phyloP scores from a whole-genome alignment of 441 rosid species.

The Croton laevigatus region DNA sequence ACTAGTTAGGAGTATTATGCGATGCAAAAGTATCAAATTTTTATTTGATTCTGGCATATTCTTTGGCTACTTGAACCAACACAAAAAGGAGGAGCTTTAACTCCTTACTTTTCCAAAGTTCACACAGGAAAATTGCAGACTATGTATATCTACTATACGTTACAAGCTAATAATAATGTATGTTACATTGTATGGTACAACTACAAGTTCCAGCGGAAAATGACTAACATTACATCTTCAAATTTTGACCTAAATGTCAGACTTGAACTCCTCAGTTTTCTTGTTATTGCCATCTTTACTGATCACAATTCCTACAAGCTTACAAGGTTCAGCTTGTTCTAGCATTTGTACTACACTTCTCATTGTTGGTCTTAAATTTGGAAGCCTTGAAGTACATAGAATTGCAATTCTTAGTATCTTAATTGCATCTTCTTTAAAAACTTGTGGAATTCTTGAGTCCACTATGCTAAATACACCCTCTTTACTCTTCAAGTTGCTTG shows the following conservation, averaged over 20 bases:
- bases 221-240: not conserved
- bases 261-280: slow-evolving; percentile 26
- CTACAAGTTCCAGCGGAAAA: not conserved
- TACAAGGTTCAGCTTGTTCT: slow-evolving; percentile 71
- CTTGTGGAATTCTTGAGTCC: slow-evolving; percentile 59
- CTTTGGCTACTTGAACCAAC: not conserved
- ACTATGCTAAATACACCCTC: slow-evolving; percentile 48
- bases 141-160: slow-evolving; percentile 2
- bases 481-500: slow-evolving; percentile 54
- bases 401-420: slow-evolving; percentile 67
- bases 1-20: too few relatives aligned
- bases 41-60: slow-evolving; percentile 1
- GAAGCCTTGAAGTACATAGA: slow-evolving; percentile 59
- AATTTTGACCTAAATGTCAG: not conserved
- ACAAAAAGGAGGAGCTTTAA: not conserved
- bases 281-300: slow-evolving; percentile 44
- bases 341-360: slow-evolving; percentile 88
- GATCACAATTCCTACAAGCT: slow-evolving; percentile 48
- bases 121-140: not conserved
- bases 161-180: slow-evolving; percentile 3
- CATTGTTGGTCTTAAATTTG: slow-evolving; percentile 73
- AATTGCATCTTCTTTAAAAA: slow-evolving; percentile 56
- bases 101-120: not conserved
- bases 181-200: not conserved
- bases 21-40: not conserved